Base-by-base conservation (phyloP, 768 basidiomycete species). In the Coprinopsis marcescibilis region DNA sequence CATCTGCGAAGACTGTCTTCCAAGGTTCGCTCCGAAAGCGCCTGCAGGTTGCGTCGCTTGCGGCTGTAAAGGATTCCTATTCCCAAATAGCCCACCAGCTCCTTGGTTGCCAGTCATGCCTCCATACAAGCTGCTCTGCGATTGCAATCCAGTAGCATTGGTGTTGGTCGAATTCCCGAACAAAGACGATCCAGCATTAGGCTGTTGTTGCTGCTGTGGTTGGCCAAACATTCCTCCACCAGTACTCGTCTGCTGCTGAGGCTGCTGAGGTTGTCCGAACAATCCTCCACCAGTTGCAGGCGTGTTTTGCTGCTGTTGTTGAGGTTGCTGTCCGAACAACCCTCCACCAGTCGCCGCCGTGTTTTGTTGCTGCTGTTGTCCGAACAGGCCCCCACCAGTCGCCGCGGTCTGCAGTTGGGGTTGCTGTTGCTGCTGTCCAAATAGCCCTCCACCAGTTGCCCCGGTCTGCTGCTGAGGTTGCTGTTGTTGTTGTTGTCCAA, bases 281-380 rank as follows among this genome's bases (percentile, higher is more conserved):
- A 64, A 38, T 5, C 55, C 44, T 34, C 52, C 57, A 12, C 45
- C 19, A 20, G 47, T 36, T 23, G 49, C 42, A 35, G 36, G 63
- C 43, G 52, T n/a, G n/a, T n/a, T 55, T 49, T 59, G 60, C 27
- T 53, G 58, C 27, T 57, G 55, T 27, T 56, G 38, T 36, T 55
- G 51, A 36, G 49, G 32, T 13, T 55, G 48, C 23, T 58, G 56
- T 15, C 73, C 67, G 51, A 76, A 75, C 21, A 71, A 43, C n/a
- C 46, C 45, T 13, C 50, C 50, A 44, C 37, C 52, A 46, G 54
- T 37, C 49, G 51, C 29, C 43, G 51, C 54, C 19, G n/a, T n/a
- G n/a, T 54, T 60, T 26, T 57, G 61, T 26, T 52, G 52, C 32
- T 52, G 43, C 29, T 54, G 44, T 37, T 65, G 64, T 7, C 64